These are phyloP conservation scores for Camillea tinctor DNA, from an alignment of 2,329 filamentous ascomycete species.

Conservation along the genomic window DNA sequence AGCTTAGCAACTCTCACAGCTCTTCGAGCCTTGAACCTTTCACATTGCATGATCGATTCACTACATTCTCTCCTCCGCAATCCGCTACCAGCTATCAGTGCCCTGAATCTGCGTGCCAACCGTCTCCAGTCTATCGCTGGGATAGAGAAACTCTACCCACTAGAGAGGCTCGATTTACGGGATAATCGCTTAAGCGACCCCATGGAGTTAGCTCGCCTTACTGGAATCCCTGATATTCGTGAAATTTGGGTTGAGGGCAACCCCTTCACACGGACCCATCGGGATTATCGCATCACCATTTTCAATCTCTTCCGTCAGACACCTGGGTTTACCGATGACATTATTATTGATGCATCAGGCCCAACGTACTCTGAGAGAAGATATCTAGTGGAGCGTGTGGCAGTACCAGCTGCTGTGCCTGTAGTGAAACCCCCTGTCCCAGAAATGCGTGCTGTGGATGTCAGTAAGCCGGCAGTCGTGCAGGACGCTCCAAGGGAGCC, in stretches of 20 bases:
- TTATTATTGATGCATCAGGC: conserved; percentile 80
- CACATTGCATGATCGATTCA: conserved; percentile 96
- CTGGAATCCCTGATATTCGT: conserved; percentile 83
- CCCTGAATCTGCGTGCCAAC: conserved; percentile 87
- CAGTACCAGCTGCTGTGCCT: conserved; percentile 72
- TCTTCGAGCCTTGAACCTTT: conserved; percentile 88
- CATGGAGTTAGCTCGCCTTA: conserved; percentile 83
- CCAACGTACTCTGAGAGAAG: conserved; percentile 85
- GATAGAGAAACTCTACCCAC: conserved; percentile 80
- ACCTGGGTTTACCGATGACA: conserved; percentile 86
- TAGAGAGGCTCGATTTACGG: conserved; percentile 86
- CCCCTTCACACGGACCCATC: conserved; percentile 84
- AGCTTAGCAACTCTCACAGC: conserved; percentile 82
- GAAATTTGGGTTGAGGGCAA: conserved; percentile 94
- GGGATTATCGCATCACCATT: conserved; percentile 81
- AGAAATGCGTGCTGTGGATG: conserved; percentile 61
- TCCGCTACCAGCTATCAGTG: conserved; percentile 88
- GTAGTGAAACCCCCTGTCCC: conserved; percentile 69
- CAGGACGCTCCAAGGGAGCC: conserved; percentile 51
- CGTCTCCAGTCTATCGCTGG: conserved; percentile 83
- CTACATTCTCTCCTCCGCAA: conserved; percentile 82
- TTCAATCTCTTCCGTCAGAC: conserved; percentile 94
- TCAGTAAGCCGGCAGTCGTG: conserved; percentile 65
- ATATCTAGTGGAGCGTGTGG: conserved; percentile 76
- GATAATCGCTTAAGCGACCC: conserved; percentile 92